Conservation (phyloP, 495 filamentous ascomycete genomes). For the Sabuloglossum arenarium region DNA sequence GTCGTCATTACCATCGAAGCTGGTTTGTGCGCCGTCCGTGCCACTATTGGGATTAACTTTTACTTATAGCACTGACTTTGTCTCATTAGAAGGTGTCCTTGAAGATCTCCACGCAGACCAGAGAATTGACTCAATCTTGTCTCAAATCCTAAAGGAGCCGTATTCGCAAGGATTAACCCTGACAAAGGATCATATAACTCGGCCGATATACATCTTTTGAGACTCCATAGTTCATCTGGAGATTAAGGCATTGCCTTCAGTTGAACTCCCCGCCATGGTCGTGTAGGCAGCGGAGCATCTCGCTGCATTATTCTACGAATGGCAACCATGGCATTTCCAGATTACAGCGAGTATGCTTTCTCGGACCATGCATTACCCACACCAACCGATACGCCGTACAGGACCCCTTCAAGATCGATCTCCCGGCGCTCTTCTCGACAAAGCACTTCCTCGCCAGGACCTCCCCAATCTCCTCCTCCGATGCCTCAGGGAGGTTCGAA, state of each 20-base stretch:
- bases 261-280: not conserved
- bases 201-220: not conserved
- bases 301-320: not conserved
- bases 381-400: slow-evolving; percentile 43
- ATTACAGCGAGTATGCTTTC: slow-evolving; percentile 26
- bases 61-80: not conserved
- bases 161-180: not conserved
- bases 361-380: slow-evolving; percentile 35
- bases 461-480: slow-evolving; percentile 21
- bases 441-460: slow-evolving; percentile 38
- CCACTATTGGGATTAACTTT: not conserved
- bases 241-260: not conserved
- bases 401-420: slow-evolving; percentile 36
- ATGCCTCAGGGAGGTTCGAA: slow-evolving; percentile 27
- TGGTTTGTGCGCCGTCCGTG: not conserved
- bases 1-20: not conserved
- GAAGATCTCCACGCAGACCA: not conserved
- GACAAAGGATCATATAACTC: not conserved
- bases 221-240: not conserved
- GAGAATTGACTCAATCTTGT: not conserved
- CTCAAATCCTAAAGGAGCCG: not conserved
- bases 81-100: not conserved
- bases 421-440: slow-evolving; percentile 30
- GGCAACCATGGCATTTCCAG: not conserved
- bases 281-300: not conserved